phyloP scores from a whole-genome alignment of 2,329 filamentous ascomycete genomes.

The Ophiostoma perfectum region DNA sequence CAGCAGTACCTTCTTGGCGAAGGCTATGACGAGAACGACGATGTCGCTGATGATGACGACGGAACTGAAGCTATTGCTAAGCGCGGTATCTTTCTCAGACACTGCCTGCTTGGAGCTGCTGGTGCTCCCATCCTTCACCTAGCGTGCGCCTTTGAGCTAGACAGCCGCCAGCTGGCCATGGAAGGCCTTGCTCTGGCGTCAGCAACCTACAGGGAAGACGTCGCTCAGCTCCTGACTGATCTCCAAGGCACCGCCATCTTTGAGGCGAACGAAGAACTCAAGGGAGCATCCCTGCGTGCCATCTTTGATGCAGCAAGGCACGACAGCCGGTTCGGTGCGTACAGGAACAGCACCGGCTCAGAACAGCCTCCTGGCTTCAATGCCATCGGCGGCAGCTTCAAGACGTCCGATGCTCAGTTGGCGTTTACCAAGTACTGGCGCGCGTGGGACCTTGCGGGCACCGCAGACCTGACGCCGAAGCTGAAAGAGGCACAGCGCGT shows the following conservation, averaged over 20 bases:
- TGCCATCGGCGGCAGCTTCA: slow-evolving; percentile 57
- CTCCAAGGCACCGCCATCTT: neutral
- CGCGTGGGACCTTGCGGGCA: slow-evolving; percentile 56
- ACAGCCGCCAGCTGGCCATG: slow-evolving; percentile 78
- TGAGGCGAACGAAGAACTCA: neutral
- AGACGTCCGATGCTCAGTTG: slow-evolving; percentile 41
- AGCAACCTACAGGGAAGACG: slow-evolving; percentile 46
- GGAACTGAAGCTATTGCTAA: neutral
- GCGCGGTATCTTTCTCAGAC: slow-evolving; percentile 29
- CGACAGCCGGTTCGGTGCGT: slow-evolving; percentile 66
- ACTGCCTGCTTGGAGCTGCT: slow-evolving; percentile 47
- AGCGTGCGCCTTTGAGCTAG: slow-evolving; percentile 86
- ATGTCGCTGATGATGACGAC: slow-evolving; percentile 7
- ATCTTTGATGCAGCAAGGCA: slow-evolving; percentile 63
- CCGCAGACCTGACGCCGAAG: slow-evolving; percentile 57
- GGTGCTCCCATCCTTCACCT: slow-evolving; percentile 92
- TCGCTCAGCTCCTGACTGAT: neutral
- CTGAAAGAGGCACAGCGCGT: slow-evolving; percentile 67
- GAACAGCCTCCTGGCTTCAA: slow-evolving; percentile 41
- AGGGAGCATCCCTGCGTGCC: slow-evolving; percentile 58
- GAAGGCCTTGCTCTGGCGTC: slow-evolving; percentile 72
- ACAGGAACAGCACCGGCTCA: neutral
- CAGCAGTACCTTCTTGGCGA: slow-evolving; percentile 67
- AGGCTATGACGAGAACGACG: slow-evolving; percentile 15
- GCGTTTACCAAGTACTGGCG: slow-evolving; percentile 86